Evolutionary conservation across 495 filamentous ascomycete species (phyloP), one percentile per base, ranked within the genome.

Genomic region (Lentithecium fluviatile): DNA sequence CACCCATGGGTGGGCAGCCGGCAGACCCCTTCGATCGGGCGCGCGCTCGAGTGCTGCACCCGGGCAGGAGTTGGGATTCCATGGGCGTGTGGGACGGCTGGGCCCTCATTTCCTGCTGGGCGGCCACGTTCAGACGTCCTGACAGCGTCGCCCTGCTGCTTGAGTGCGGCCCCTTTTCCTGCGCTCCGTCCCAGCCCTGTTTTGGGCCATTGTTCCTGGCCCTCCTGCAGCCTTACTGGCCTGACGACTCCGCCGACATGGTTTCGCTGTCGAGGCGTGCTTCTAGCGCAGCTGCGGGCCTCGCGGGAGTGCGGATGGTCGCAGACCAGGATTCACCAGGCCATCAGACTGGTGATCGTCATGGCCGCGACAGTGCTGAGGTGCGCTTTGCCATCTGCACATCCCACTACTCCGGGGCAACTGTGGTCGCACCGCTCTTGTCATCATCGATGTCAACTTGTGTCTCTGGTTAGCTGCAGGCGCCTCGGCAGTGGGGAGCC

Each of bases 81-180:
- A 10, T 8, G 8, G 20, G 47, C 17, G 23, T 21, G 23, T 10
- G 24, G 2, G 29, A 29, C 13, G 17, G 26, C 8, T 23, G 11
- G 10, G 19, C 21, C 40, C 36, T 25, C 53, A 6, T 20, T 1
- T 47, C n/a, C 58, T 37, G 37, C 52, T 36, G 45, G 26, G 49
- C 38, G 58, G 45, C 52, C 59, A 56, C 59, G 59, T 63, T 63
- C 52, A 57, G 53, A 63, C 60, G 45, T 20, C 59, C 24, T 29
- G 49, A 20, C 45, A 11, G 25, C 32, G 45, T 46, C 25, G 48
- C 19, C 36, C 21, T 20, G 19, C 36, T 53, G 26, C 29, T 2
- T 6, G 29, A 23, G 21, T 46, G 34, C 23, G 26, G 25, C 20
- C 21, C 57, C 21, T 21, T 34, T 37, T 37, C 47, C 24, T 37